phyloP scores from a whole-genome alignment of 1,284 basidiomycete genomes.

The Coniferiporia sulphurascens region DNA sequence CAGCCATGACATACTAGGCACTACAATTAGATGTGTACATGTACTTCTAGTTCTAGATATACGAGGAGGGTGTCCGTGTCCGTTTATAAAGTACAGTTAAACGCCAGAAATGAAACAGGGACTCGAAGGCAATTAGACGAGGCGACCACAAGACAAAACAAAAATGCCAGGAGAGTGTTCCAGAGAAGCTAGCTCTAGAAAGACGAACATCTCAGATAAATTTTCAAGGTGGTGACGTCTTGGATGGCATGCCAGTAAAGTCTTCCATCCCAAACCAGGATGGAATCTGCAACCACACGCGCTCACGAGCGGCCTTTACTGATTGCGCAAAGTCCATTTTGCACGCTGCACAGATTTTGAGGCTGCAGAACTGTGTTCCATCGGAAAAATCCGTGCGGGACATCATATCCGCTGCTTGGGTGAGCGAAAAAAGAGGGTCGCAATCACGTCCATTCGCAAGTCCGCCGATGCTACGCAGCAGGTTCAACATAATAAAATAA shows the following conservation, averaged over 20 bases:
- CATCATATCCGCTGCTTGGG: slow-evolving; percentile 66
- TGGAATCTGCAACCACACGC: slow-evolving; percentile 61
- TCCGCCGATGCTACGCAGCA: slow-evolving; percentile 62
- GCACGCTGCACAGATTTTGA: slow-evolving; percentile 58
- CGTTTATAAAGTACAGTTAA: background rate
- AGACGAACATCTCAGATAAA: background rate
- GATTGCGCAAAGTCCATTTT: slow-evolving; percentile 53
- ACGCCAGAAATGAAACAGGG: background rate
- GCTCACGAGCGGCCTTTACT: slow-evolving; percentile 49
- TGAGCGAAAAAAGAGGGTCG: slow-evolving; percentile 62
- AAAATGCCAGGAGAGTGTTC: background rate
- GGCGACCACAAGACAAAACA: background rate
- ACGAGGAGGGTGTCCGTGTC: background rate
- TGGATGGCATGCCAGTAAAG: slow-evolving; percentile 10
- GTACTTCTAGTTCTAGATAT: background rate
- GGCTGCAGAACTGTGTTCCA: slow-evolving; percentile 48
- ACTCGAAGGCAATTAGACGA: background rate
- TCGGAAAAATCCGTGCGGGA: slow-evolving; percentile 63
- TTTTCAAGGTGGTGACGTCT: background rate
- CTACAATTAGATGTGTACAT: background rate
- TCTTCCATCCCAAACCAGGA: slow-evolving; percentile 55
- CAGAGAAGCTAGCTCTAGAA: background rate
- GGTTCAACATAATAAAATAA: slow-evolving; percentile 69
- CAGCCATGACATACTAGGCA: background rate
- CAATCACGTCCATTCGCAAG: slow-evolving; percentile 67